Evolutionary conservation across 352 stramenopile genomes (phyloP).

Genomic region (Globisporangium perplexum): DNA sequence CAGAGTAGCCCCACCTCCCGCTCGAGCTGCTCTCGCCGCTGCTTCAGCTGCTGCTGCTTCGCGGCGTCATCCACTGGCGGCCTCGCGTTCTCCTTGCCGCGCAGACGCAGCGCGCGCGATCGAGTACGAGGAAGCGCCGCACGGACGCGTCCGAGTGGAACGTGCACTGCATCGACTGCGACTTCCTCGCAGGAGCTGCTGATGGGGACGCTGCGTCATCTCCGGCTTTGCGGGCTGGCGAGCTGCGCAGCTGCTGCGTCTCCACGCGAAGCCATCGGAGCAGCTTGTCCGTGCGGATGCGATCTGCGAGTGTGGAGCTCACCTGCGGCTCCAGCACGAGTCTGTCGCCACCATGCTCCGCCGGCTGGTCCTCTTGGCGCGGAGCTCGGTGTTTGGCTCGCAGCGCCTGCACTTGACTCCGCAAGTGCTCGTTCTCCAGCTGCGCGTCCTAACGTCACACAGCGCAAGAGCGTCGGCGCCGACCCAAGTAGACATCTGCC

Average conservation of each 20-base stretch:
- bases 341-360: neutral
- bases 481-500: too few relatives aligned
- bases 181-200: neutral
- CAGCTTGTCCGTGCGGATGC: slow-evolving; percentile 26
- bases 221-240: neutral
- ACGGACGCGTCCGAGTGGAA: slow-evolving; percentile 19
- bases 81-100: neutral
- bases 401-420: neutral
- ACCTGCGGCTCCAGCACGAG: slow-evolving; percentile 11
- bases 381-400: neutral
- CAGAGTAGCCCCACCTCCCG: slow-evolving; percentile 21
- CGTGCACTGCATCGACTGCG: slow-evolving; percentile 7
- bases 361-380: neutral
- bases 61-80: neutral
- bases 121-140: slow-evolving; percentile 23
- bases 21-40: slow-evolving; percentile 15
- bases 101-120: slow-evolving; percentile 6
- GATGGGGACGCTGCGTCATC: too few relatives aligned
- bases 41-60: neutral
- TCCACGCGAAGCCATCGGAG: slow-evolving; percentile 25
- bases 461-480: neutral
- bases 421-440: slow-evolving; percentile 8
- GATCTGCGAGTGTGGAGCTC: slow-evolving; percentile 13
- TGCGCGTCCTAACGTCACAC: slow-evolving; percentile 1
- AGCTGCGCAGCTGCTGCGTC: slow-evolving; percentile 4